These are phyloP conservation scores for Aciculosporium take DNA, from an alignment of 2,329 filamentous ascomycete genomes.

Conservation along the genomic window DNA sequence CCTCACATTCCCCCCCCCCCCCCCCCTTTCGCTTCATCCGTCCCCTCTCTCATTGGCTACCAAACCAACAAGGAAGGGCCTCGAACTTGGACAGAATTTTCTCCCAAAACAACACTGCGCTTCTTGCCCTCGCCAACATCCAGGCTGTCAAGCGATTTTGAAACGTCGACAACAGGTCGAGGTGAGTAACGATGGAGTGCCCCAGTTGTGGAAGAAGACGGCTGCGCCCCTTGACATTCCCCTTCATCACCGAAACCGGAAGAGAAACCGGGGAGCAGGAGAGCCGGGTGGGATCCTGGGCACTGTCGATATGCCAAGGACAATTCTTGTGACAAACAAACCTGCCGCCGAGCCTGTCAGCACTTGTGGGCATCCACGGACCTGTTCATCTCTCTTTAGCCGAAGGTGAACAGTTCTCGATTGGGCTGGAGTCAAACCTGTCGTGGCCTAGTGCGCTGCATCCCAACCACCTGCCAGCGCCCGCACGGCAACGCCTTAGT, in stretches of 20 bases:
- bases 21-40: background rate
- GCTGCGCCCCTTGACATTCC: background rate
- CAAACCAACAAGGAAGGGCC: background rate
- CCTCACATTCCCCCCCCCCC: too few relatives aligned
- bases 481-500: conserved; percentile 4
- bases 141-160: background rate
- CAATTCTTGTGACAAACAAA: background rate
- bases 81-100: background rate
- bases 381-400: background rate
- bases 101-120: background rate
- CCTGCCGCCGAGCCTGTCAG: background rate
- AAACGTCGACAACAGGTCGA: background rate
- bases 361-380: background rate
- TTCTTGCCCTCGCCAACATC: background rate
- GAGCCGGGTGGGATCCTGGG: too few relatives aligned
- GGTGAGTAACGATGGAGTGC: background rate
- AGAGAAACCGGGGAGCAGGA: too few relatives aligned
- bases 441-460: conserved; percentile 1
- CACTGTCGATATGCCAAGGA: background rate
- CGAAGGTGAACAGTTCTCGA: background rate
- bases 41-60: background rate
- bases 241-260: background rate
- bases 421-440: background rate
- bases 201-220: background rate
- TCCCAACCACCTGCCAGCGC: conserved; percentile 4